Base-by-base conservation (phyloP, 177 flowering plant species). In the Vitis hybrid region DNA sequence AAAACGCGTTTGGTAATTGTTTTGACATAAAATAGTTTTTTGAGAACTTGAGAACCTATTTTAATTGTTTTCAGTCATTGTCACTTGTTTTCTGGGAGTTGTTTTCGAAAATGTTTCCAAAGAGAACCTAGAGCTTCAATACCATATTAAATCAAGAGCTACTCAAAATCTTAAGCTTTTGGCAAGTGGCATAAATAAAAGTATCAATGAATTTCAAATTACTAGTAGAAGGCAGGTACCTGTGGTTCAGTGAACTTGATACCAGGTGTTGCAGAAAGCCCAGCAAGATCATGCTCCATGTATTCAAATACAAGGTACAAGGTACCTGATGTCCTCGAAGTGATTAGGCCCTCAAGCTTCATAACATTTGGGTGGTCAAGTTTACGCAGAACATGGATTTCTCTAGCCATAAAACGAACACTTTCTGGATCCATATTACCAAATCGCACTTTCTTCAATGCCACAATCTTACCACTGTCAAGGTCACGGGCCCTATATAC, bases 271-370 rank as follows among this genome's bases (percentile, higher is more conserved):
- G 88, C 85, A 56, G 83, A 75, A 67, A 91, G 90, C 18, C 96
- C 96, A 52, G 93, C 84, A 74, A 91, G 91, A 81, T 91, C 96
- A 74, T 91, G 96, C 63, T 91, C 93, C 93, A 89, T 91, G 80
- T 91, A 91, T 71, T 89, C 93, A 54, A 91, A 83, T 14, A 91
- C 91, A 69, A 91, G 93, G 77, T 86, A 86, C 82, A 91, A 79
- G 78, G 88, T 86, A 72, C 82, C 65, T 35, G 95, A 88, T 79
- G 82, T 74, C 69, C 88, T 81, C 13, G 95, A 89, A 56, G 91
- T 86, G 62, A 89, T 86, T 11, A 90, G 59, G 40, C 86, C 84
- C 63, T 89, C 90, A 48, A 90, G 95, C 77, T 86, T 90, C 83
- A 90, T 81, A 27, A 90, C 83, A 76, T 90, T 90, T 18, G 93